A percentile compares a stretch with the other conserved stretches of the same genome.
Evolutionary conservation across 805 yeast genomes (phyloP).

Genomic region (Candida quercuum): DNA sequence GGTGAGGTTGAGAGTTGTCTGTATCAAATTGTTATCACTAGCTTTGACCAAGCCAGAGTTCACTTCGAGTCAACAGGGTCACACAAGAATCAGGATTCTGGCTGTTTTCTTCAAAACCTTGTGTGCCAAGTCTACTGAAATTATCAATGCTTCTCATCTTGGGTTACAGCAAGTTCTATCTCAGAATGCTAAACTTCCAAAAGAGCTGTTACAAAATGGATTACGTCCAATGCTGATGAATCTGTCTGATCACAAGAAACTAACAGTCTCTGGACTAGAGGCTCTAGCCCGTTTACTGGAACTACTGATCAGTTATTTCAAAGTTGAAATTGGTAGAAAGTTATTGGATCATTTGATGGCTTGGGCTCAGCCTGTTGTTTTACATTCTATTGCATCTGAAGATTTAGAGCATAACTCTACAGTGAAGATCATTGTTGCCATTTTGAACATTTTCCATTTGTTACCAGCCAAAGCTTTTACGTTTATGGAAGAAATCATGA

Average conservation of each 20-base stretch:
- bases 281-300: slow-evolving; percentile 86
- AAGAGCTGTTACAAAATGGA: slow-evolving; percentile 92
- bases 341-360: slow-evolving; percentile 90
- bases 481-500: slow-evolving; percentile 82
- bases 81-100: slow-evolving; percentile 76
- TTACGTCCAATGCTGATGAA: slow-evolving; percentile 94
- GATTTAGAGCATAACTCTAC: slow-evolving; percentile 78
- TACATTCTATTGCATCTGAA: slow-evolving; percentile 72
- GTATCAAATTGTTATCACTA: slow-evolving; percentile 74
- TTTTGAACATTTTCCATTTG: slow-evolving; percentile 84
- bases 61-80: slow-evolving; percentile 65
- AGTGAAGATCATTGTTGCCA: slow-evolving; percentile 83
- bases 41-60: slow-evolving; percentile 86
- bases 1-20: slow-evolving; percentile 81
- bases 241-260: slow-evolving; percentile 84
- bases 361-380: slow-evolving; percentile 82
- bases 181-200: slow-evolving; percentile 85
- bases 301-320: slow-evolving; percentile 83
- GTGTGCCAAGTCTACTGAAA: slow-evolving; percentile 77
- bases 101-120: slow-evolving; percentile 94
- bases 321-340: slow-evolving; percentile 94
- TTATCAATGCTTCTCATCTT: slow-evolving; percentile 88
- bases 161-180: slow-evolving; percentile 81
- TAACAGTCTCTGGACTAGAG: slow-evolving; percentile 85
- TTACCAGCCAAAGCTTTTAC: slow-evolving; percentile 90